These are phyloP conservation scores for Vachellia collinsii DNA, from an alignment of 306 rosid species.

Conservation along the genomic window DNA sequence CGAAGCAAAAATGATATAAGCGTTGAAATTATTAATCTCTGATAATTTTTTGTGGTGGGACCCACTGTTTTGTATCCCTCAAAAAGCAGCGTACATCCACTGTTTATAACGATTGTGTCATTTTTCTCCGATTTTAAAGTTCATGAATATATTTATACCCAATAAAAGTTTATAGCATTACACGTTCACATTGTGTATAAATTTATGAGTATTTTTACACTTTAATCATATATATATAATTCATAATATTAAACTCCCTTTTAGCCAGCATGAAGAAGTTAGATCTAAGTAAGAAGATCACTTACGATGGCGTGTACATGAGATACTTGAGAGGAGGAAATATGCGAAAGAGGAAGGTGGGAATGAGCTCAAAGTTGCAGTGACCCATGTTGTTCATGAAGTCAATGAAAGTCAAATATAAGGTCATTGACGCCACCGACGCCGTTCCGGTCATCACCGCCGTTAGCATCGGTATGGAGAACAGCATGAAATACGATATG, in stretches of 20 bases:
- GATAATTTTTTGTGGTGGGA: no score
- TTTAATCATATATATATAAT: no score
- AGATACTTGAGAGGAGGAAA: slow-evolving; percentile 57
- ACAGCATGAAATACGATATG: background rate
- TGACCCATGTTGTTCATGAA: slow-evolving; percentile 69
- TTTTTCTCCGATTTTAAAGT: no score
- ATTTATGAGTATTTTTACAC: no score
- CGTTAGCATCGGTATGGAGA: background rate
- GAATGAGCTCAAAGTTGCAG: slow-evolving; percentile 58
- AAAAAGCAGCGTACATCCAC: no score
- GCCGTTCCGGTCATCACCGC: background rate
- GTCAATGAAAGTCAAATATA: slow-evolving; percentile 44
- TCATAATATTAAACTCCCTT: background rate
- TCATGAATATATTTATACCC: no score
- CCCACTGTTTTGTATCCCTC: no score
- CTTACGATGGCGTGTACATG: slow-evolving; percentile 62
- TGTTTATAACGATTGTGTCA: no score
- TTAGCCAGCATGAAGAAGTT: background rate
- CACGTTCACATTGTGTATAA: no score
- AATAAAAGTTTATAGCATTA: no score
- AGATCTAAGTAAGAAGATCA: background rate
- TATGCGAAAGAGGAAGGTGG: slow-evolving; percentile 35
- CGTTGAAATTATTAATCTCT: no score
- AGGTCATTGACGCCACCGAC: background rate
- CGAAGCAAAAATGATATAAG: no score